Evolutionary conservation across 495 filamentous ascomycete species (phyloP).

Genomic region (Chaetomidium leptoderma): DNA sequence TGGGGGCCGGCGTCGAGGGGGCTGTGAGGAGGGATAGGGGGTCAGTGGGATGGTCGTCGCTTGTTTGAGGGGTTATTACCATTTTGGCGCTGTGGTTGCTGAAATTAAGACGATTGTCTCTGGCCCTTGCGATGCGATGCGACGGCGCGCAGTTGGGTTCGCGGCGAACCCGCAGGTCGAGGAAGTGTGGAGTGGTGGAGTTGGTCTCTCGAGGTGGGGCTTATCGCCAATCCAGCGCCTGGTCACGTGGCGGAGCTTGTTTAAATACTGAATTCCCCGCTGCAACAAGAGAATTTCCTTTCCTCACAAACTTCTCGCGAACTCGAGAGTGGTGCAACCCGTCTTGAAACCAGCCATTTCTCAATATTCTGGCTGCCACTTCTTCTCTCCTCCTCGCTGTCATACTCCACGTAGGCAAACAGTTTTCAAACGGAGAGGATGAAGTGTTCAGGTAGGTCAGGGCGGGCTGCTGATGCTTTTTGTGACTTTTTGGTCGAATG

Average conservation of each 20-base stretch:
- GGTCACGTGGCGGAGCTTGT: constrained; percentile 19
- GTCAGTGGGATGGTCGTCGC: too few species aligned
- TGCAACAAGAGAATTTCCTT: constrained; percentile 1
- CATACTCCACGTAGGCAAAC: neutral
- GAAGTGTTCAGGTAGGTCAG: neutral
- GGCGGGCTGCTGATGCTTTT: neutral
- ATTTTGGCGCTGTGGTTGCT: neutral
- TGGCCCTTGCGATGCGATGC: constrained; percentile 9
- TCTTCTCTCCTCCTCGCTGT: neutral
- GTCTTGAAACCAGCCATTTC: neutral
- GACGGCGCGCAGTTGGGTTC: constrained; percentile 5
- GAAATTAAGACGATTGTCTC: neutral
- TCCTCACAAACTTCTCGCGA: neutral
- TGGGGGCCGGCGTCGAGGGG: constrained; percentile 39
- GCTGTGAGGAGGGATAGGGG: constrained; percentile 23
- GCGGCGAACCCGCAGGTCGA: neutral
- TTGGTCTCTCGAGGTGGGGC: constrained; percentile 4
- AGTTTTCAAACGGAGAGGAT: neutral
- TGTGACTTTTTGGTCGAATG: neutral
- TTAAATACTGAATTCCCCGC: neutral
- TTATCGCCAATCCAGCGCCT: constrained; percentile 22
- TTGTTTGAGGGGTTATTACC: neutral
- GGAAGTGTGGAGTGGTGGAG: neutral
- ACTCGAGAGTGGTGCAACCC: neutral
- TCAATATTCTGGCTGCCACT: neutral